Evolutionary conservation across 495 filamentous ascomycete genomes (phyloP).

Genomic region (Daldinia concentrica): DNA sequence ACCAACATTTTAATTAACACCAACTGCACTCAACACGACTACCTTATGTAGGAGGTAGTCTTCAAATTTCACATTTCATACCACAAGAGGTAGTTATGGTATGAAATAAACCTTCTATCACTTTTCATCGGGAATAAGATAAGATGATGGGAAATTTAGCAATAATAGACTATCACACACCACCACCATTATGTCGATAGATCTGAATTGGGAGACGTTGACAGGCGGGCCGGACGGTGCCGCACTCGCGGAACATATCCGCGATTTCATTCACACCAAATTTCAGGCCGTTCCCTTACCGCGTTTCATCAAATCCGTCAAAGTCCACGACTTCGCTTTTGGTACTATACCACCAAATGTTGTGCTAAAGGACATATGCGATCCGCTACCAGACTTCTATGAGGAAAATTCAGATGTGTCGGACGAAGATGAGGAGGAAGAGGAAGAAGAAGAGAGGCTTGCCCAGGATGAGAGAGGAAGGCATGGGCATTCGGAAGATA

Average conservation of each 20-base stretch:
- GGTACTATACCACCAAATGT: constrained; percentile 82
- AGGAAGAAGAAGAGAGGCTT: constrained; percentile 43
- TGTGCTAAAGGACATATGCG: constrained; percentile 95
- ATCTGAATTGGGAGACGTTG: constrained; percentile 92
- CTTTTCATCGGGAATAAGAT: background rate
- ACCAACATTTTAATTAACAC: constrained; percentile 3
- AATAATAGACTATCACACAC: constrained; percentile 14
- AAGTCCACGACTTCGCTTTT: constrained; percentile 93
- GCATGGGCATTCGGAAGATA: constrained; percentile 37
- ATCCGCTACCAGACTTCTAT: constrained; percentile 96
- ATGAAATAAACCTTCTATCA: background rate
- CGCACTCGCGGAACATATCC: constrained; percentile 82
- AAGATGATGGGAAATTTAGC: constrained; percentile 8
- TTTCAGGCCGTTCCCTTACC: constrained; percentile 93
- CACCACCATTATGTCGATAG: constrained; percentile 80
- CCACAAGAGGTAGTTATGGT: background rate
- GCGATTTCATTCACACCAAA: constrained; percentile 91
- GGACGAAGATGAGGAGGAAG: constrained; percentile 54
- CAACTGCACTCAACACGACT: constrained; percentile 4
- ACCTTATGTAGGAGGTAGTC: background rate
- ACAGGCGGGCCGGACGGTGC: constrained; percentile 88
- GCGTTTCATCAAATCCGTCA: constrained; percentile 94
- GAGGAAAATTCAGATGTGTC: constrained; percentile 74
- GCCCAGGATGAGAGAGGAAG: constrained; percentile 24
- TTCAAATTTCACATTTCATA: background rate